A percentile compares a stretch with the other conserved stretches of the same genome.
Conservation (phyloP, 108 stramenopile species). For the Cyclotella baltica region DNA sequence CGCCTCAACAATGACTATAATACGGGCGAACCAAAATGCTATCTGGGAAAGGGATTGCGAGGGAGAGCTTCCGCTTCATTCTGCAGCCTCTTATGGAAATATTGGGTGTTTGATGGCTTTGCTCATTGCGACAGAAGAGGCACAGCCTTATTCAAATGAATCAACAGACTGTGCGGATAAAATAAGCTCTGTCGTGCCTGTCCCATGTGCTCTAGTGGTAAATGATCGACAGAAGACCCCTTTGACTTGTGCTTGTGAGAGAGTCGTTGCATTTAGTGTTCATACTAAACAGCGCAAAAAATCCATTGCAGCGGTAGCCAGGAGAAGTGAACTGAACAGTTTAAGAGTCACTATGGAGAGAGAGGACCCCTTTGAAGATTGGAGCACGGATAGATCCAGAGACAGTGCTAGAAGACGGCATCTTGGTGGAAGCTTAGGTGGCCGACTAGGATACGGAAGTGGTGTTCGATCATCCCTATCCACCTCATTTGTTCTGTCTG, state of each 20-base stretch:
- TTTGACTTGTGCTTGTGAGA: slow-evolving; percentile 40
- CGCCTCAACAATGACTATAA: slow-evolving; percentile 22
- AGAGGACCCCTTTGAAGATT: slow-evolving; percentile 28
- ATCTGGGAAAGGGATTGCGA: slow-evolving; percentile 45
- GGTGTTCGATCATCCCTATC: slow-evolving; percentile 38
- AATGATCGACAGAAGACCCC: slow-evolving; percentile 35
- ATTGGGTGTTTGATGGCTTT: slow-evolving; percentile 33
- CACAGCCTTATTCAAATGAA: background rate
- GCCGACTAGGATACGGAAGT: slow-evolving; percentile 11
- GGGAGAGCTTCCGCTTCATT: slow-evolving; percentile 45
- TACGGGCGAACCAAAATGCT: slow-evolving; percentile 31
- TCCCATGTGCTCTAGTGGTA: slow-evolving; percentile 14
- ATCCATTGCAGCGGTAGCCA: background rate
- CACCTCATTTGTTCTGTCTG: slow-evolving; percentile 7
- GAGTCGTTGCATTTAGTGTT: slow-evolving; percentile 25
- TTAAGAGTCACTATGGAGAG: slow-evolving; percentile 20
- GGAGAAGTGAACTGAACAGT: slow-evolving; percentile 1
- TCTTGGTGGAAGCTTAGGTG: slow-evolving; percentile 6
- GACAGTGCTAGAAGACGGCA: background rate
- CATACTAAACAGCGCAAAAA: background rate
- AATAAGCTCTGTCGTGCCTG: too few relatives aligned
- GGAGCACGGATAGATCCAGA: background rate
- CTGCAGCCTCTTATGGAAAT: slow-evolving; percentile 45
- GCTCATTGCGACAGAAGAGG: slow-evolving; percentile 6
- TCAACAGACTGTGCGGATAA: too few relatives aligned